Evolutionary conservation across 768 basidiomycete genomes (phyloP).

Genomic region (Amanita rubescens): DNA sequence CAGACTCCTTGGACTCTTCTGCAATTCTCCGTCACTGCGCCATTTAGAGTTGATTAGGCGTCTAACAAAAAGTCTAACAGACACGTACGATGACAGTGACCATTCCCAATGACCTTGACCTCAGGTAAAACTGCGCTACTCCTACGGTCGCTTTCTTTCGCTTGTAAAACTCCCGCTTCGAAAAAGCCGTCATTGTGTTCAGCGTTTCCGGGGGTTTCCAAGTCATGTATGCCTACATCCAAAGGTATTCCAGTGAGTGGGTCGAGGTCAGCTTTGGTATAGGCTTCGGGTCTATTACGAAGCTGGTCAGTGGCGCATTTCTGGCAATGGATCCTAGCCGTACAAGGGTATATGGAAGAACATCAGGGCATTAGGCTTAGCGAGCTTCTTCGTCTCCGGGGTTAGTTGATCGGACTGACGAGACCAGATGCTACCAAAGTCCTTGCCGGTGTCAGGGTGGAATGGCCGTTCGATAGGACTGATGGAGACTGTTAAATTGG

Average conservation of each 20-base stretch:
- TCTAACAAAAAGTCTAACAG: background rate
- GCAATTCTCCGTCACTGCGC: constrained; percentile 81
- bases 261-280: constrained; percentile 59
- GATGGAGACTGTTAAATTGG: constrained; percentile 40
- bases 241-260: constrained; percentile 51
- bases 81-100: constrained; percentile 76
- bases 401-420: constrained; percentile 55
- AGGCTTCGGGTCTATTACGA: constrained; percentile 61
- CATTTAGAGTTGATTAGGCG: background rate
- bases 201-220: constrained; percentile 54
- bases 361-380: constrained; percentile 94
- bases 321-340: constrained; percentile 17
- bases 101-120: constrained; percentile 86
- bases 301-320: constrained; percentile 1
- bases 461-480: constrained; percentile 78
- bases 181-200: constrained; percentile 80
- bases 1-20: constrained; percentile 80
- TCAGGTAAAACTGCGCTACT: constrained; percentile 45
- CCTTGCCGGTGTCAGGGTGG: constrained; percentile 64
- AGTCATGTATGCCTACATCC: constrained; percentile 58
- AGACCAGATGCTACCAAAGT: constrained; percentile 59
- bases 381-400: constrained; percentile 48
- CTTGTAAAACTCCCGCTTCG: constrained; percentile 67
- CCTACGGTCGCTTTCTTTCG: constrained; percentile 62
- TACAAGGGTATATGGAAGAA: constrained; percentile 97